Evolutionary conservation across 192 early-diverging fungal genomes (phyloP).

Genomic region (Jimgerdemannia lactiflua): DNA sequence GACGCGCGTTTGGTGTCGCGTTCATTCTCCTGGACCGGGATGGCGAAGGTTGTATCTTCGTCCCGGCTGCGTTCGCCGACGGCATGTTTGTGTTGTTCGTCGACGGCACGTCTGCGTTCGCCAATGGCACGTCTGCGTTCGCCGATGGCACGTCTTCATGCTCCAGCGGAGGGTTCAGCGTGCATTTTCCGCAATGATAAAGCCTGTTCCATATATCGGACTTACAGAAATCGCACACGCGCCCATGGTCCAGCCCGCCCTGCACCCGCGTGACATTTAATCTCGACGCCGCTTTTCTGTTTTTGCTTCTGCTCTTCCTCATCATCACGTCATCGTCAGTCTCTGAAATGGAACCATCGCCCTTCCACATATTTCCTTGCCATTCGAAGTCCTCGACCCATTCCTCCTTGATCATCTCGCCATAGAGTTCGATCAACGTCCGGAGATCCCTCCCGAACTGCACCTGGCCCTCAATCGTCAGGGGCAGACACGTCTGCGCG

Average conservation of each 20-base stretch:
- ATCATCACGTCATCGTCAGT: not conserved
- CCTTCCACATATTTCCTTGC: not conserved
- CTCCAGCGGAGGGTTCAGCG: not conserved
- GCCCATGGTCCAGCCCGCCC: not conserved
- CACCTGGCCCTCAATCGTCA: not conserved
- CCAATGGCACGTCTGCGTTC: not conserved
- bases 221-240: slow-evolving; percentile 23
- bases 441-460: not conserved
- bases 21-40: too few relatives aligned
- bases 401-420: not conserved
- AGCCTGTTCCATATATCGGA: slow-evolving; percentile 16
- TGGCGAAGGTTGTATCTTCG: too few relatives aligned
- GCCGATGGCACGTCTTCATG: not conserved
- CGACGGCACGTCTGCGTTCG: not conserved
- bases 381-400: not conserved
- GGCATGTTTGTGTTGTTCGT: too few relatives aligned
- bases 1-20: too few relatives aligned
- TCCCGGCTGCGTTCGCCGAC: too few relatives aligned
- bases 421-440: not conserved
- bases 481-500: not conserved
- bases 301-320: not conserved
- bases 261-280: not conserved
- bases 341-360: not conserved
- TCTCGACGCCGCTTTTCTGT: not conserved
- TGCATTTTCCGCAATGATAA: slow-evolving; percentile 17